Conservation (phyloP, 257 asterid genomes). For the Petunia secreta region DNA sequence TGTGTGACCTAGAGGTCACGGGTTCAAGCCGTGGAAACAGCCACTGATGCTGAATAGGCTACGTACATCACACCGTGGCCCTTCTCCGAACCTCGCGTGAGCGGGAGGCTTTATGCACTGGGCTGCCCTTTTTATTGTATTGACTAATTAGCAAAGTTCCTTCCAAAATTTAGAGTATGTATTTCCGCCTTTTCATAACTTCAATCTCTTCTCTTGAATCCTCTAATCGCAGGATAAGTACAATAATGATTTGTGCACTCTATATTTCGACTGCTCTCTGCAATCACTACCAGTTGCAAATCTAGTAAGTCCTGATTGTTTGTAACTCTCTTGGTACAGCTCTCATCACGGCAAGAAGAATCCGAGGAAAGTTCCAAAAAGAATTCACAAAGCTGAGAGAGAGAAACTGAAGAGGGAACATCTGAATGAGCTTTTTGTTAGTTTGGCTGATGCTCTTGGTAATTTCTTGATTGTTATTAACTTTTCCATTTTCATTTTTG, state of each 20-base stretch:
- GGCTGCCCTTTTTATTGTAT: background rate
- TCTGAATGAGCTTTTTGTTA: constrained; percentile 61
- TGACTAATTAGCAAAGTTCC: background rate
- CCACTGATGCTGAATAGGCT: no score
- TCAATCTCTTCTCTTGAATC: background rate
- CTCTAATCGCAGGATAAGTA: background rate
- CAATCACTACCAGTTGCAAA: background rate
- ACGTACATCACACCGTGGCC: no score
- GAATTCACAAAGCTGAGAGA: constrained; percentile 70
- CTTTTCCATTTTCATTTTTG: background rate
- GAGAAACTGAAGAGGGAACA: constrained; percentile 72
- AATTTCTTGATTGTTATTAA: constrained; percentile 16
- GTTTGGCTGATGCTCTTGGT: constrained; percentile 68
- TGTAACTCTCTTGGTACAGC: constrained; percentile 35
- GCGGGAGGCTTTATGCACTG: no score
- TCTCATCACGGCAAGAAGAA: constrained; percentile 47
- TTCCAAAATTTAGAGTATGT: background rate
- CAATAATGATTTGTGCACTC: constrained; percentile 8
- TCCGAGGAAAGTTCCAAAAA: constrained; percentile 49
- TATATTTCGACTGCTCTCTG: background rate
- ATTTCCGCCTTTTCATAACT: background rate
- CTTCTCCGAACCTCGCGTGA: no score
- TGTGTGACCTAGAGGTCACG: no score
- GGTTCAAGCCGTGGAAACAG: no score
- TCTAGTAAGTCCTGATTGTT: background rate